Percentiles rank a stretch among this genome's conserved stretches.
phyloP scores from a whole-genome alignment of 768 basidiomycete species.

The Porpolomopsis calyptriformis region DNA sequence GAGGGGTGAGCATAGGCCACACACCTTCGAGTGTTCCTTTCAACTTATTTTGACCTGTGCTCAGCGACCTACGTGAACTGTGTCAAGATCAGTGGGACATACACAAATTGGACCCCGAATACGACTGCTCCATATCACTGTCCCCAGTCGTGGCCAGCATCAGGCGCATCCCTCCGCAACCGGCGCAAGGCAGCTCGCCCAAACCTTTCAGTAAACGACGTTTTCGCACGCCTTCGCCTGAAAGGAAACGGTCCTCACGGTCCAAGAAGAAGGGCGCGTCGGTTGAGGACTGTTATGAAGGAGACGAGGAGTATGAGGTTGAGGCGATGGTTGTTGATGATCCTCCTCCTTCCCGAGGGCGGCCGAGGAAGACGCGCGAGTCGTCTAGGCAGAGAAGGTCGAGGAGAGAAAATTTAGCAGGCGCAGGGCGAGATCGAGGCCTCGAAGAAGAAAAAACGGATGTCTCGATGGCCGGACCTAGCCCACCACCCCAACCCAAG shows the following conservation, averaged over 20 bases:
- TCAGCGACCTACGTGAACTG: constrained; percentile 7
- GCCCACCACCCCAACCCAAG: constrained; percentile 10
- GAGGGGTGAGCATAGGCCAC: constrained; percentile 46
- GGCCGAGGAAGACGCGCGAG: background rate
- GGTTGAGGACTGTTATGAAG: background rate
- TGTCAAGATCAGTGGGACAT: constrained; percentile 76
- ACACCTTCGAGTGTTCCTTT: background rate
- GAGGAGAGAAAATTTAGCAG: constrained; percentile 21
- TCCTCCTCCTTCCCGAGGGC: background rate
- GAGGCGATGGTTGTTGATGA: constrained; percentile 43
- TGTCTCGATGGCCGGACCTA: constrained; percentile 15
- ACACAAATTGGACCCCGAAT: constrained; percentile 65
- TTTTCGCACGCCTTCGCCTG: constrained; percentile 9
- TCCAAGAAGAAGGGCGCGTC: constrained; percentile 14
- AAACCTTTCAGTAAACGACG: constrained; percentile 14
- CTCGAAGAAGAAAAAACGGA: constrained; percentile 22
- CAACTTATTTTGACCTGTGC: background rate
- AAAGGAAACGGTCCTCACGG: background rate
- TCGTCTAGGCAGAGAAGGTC: constrained; percentile 9
- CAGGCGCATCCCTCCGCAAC: constrained; percentile 15
- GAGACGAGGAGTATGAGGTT: constrained; percentile 33
- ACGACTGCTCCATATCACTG: constrained; percentile 35
- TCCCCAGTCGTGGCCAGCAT: constrained; percentile 31
- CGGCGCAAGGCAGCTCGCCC: constrained; percentile 8
- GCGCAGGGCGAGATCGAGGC: constrained; percentile 23